Evolutionary conservation across 176 grass and related monocot species (phyloP).

Genomic region (Tuctoria greenei): DNA sequence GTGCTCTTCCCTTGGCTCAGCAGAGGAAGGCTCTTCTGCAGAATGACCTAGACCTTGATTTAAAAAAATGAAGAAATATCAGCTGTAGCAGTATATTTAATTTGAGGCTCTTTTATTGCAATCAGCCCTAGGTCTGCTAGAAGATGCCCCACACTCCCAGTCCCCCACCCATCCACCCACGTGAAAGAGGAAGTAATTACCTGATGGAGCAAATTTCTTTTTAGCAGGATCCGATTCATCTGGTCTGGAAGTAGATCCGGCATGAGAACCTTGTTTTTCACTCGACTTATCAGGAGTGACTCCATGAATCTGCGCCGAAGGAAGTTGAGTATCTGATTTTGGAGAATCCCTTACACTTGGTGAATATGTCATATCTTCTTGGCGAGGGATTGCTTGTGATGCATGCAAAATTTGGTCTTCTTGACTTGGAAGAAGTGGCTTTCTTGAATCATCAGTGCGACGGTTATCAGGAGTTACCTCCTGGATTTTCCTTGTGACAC

Average conservation of each 20-base stretch:
- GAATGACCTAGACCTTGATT: conserved; percentile 24
- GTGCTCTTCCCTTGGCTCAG: conserved; percentile 25
- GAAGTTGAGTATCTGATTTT: conserved; percentile 2
- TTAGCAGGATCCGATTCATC: conserved; percentile 12
- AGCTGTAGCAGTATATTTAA: conserved; percentile 10
- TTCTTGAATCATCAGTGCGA: conserved; percentile 5
- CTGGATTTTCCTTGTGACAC: conserved; percentile 12
- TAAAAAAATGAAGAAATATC: conserved; percentile 23
- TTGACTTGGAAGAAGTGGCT: conserved; percentile 12
- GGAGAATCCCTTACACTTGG: not conserved
- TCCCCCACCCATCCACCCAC: not conserved
- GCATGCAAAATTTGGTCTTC: conserved; percentile 14
- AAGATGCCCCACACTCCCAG: not conserved
- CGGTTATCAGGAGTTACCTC: conserved; percentile 21
- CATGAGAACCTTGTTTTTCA: conserved; percentile 30
- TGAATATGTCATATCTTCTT: conserved; percentile 7
- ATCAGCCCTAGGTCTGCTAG: not conserved
- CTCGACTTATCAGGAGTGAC: conserved; percentile 16
- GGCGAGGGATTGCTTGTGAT: not conserved
- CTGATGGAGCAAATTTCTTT: conserved; percentile 19
- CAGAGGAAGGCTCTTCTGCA: not conserved
- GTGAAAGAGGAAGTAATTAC: conserved; percentile 21
- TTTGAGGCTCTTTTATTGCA: not conserved
- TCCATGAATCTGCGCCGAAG: conserved; percentile 6
- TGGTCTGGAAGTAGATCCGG: not conserved